Evolutionary conservation across 2,329 filamentous ascomycete genomes (phyloP).

Genomic region (Aspergillaceae sp.): DNA sequence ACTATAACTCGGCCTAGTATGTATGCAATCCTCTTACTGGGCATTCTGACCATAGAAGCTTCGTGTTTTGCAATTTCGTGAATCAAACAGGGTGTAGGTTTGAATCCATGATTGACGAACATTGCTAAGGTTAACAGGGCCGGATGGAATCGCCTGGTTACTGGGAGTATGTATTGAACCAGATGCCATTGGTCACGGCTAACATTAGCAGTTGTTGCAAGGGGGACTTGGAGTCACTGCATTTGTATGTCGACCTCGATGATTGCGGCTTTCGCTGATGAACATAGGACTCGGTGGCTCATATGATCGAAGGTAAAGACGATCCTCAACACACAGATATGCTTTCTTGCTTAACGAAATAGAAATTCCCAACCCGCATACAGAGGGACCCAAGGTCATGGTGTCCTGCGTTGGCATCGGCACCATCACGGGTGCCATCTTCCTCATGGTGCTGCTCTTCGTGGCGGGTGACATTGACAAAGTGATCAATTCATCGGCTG

Average conservation of each 20-base stretch:
- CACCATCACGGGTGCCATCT: slow-evolving; percentile 54
- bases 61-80: slow-evolving; percentile 56
- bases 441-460: slow-evolving; percentile 56
- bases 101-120: too few relatives aligned
- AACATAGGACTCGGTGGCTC: slow-evolving; percentile 29
- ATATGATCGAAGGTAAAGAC: slow-evolving; percentile 41
- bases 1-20: slow-evolving; percentile 55
- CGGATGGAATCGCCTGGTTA: slow-evolving; percentile 50
- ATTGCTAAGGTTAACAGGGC: slow-evolving; percentile 32
- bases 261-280: slow-evolving; percentile 1
- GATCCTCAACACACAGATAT: background rate
- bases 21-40: slow-evolving; percentile 16
- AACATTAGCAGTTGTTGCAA: slow-evolving; percentile 29
- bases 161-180: slow-evolving; percentile 23
- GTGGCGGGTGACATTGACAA: slow-evolving; percentile 50
- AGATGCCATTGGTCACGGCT: background rate
- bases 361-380: slow-evolving; percentile 38
- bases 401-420: slow-evolving; percentile 56
- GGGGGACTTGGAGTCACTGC: slow-evolving; percentile 46
- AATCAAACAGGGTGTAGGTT: slow-evolving; percentile 54
- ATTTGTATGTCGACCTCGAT: slow-evolving; percentile 30
- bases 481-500: slow-evolving; percentile 48
- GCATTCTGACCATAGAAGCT: slow-evolving; percentile 11
- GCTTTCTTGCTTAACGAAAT: background rate
- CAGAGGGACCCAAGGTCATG: slow-evolving; percentile 59